These are phyloP conservation scores for Glycine soja DNA, from an alignment of 306 rosid genomes.

Conservation along the genomic window DNA sequence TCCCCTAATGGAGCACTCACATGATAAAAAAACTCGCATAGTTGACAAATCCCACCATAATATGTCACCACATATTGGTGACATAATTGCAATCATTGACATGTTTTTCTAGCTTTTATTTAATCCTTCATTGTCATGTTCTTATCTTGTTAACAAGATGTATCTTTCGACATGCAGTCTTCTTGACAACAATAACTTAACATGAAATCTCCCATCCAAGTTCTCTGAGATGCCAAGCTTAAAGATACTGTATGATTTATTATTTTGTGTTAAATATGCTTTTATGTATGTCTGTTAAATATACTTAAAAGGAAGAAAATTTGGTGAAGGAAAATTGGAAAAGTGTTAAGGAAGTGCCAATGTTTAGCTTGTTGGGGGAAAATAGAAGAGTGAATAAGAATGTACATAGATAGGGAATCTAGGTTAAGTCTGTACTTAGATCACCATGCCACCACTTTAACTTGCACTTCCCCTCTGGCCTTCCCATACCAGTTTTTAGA, in stretches of 20 bases:
- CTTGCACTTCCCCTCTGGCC: neutral
- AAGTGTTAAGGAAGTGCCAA: neutral
- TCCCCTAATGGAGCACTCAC: slow-evolving; percentile 70
- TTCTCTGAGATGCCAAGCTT: slow-evolving; percentile 64
- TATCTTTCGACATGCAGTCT: slow-evolving; percentile 67
- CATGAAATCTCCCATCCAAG: slow-evolving; percentile 80
- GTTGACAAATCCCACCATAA: slow-evolving; percentile 74
- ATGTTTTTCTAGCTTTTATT: neutral
- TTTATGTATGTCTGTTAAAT: neutral
- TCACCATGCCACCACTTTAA: neutral
- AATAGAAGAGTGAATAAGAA: neutral
- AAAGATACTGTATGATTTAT: slow-evolving; percentile 55
- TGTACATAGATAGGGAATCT: neutral
- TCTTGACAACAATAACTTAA: slow-evolving; percentile 85
- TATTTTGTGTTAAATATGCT: slow-evolving; percentile 5
- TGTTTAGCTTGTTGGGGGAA: neutral
- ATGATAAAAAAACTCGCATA: slow-evolving; percentile 96
- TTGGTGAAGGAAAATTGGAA: neutral
- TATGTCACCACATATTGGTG: neutral
- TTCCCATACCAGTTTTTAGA: neutral
- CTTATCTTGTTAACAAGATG: slow-evolving; percentile 40
- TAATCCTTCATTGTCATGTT: slow-evolving; percentile 10
- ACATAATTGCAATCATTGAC: neutral
- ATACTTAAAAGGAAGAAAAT: neutral
- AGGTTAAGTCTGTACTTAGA: neutral